Base-by-base conservation (phyloP, 176 grass and related monocot genomes). In the Rhynchospora breviuscula region DNA sequence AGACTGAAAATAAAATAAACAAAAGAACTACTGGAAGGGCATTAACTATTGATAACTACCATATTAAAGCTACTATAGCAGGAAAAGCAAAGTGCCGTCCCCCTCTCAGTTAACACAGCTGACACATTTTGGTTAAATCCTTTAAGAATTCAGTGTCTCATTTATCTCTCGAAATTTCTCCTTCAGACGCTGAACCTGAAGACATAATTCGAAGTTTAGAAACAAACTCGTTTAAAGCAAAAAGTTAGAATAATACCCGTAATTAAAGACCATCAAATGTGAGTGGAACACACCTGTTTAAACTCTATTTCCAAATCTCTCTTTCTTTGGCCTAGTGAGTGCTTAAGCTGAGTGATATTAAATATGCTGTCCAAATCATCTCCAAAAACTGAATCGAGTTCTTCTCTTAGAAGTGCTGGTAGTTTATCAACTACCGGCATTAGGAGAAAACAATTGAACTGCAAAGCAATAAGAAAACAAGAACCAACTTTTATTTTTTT, bases 381-480 rank as follows among this genome's bases (percentile, higher is more conserved):
- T 82, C 88, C 86, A 6, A 95, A 95, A 49, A 88, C 86, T 12
- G 84, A 93, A 76, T 95, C 92, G 61, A 98, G 92, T 81, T 93
- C 95, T 90, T 98, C 92, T 57, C 89, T 81, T 68, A 98, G 82
- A 89, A 94, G 90, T 0, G 79, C 95, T 18, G 92, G 91, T 72
- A 98, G 85, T 82, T 98, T 94, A 91, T 95, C 95, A 6, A 98
- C 91, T 8, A 98, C 91, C 5, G 91, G 92, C 95, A 95, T 91
- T 8, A 98, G 91, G 53, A 98, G 91, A 87, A 98, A 98, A 56
- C 95, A 98, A 90, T 98, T 95, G 90, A 95, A 95, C 92, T 98
- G 89, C 84, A 92, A 43, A n/a, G 47, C 35, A 59, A 43, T 73
- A 35, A 84, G 15, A 58, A 58, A 59, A 84, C 7, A 59, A 84